Conservation (phyloP, 1,139 yeast species). For the Candida mesenterica region DNA sequence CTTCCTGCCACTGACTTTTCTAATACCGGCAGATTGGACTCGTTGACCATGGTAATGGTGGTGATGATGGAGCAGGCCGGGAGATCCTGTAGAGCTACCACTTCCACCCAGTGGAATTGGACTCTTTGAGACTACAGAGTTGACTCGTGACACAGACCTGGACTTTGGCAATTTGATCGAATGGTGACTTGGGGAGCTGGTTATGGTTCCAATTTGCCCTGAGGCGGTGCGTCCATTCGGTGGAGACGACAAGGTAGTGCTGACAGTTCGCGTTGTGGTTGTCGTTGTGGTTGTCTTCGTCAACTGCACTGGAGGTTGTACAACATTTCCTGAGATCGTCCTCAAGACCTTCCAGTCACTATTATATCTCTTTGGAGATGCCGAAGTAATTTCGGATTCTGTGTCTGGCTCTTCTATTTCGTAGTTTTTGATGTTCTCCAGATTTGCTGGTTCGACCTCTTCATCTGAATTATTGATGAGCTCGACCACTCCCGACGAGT, state of each 20-base stretch:
- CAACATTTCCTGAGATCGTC: slow-evolving; percentile 34
- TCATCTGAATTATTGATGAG: slow-evolving; percentile 42
- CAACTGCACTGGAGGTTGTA: slow-evolving; percentile 35
- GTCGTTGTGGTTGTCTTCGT: slow-evolving; percentile 52
- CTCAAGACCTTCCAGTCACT: slow-evolving; percentile 43
- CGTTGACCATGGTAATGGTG: slow-evolving; percentile 13
- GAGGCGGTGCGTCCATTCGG: slow-evolving; percentile 33
- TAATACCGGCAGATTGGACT: slow-evolving; percentile 38
- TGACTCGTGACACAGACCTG: slow-evolving; percentile 31
- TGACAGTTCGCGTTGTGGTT: slow-evolving; percentile 43
- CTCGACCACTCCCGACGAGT: slow-evolving; percentile 21
- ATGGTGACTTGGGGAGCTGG: slow-evolving; percentile 14
- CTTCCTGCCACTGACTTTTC: slow-evolving; percentile 34
- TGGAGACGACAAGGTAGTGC: slow-evolving; percentile 47
- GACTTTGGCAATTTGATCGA: slow-evolving; percentile 33
- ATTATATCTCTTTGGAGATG: slow-evolving; percentile 26
- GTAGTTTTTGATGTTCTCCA: slow-evolving; percentile 26
- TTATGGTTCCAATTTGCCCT: slow-evolving; percentile 1
- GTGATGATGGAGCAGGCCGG: background rate
- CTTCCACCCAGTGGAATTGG: slow-evolving; percentile 1
- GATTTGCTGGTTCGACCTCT: slow-evolving; percentile 17
- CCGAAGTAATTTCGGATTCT: slow-evolving; percentile 13
- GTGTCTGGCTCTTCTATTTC: slow-evolving; percentile 15
- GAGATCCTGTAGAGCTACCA: background rate
- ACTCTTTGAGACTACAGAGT: slow-evolving; percentile 23